phyloP scores from a whole-genome alignment of 1,139 yeast species.

The Yamadazyma pseudoaaseri region DNA sequence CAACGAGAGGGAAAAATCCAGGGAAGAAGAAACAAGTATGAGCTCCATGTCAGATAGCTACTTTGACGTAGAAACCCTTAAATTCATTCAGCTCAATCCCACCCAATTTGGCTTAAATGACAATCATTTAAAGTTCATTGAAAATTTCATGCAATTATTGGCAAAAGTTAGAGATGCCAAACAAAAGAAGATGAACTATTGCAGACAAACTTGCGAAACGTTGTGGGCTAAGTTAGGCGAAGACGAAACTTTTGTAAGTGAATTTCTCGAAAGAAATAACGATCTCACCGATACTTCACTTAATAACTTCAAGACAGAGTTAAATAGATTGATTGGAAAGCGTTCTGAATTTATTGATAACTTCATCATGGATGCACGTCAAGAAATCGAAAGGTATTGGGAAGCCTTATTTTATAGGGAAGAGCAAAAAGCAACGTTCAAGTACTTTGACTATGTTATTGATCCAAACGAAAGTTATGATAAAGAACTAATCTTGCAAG shows the following conservation, averaged over 20 bases:
- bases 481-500: constrained; percentile 54
- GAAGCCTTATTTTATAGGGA: constrained; percentile 55
- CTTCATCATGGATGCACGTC: constrained; percentile 62
- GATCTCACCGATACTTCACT: constrained; percentile 37
- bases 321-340: constrained; percentile 55
- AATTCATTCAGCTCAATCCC: constrained; percentile 36
- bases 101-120: constrained; percentile 40
- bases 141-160: constrained; percentile 27
- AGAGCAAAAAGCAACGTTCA: constrained; percentile 37
- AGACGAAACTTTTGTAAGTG: constrained; percentile 29
- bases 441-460: constrained; percentile 25
- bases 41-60: constrained; percentile 18
- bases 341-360: constrained; percentile 65
- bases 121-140: constrained; percentile 32
- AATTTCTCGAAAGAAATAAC: constrained; percentile 37
- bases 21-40: constrained; percentile 8
- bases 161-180: constrained; percentile 29
- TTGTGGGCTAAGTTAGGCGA: constrained; percentile 54
- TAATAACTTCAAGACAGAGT: constrained; percentile 49
- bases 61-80: constrained; percentile 38
- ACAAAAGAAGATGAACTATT: constrained; percentile 33
- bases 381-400: constrained; percentile 63
- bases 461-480: constrained; percentile 38
- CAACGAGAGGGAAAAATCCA: constrained; percentile 10
- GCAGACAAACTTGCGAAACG: constrained; percentile 33